phyloP scores from a whole-genome alignment of 495 filamentous ascomycete genomes.

The Trichoderma orchidacearum region DNA sequence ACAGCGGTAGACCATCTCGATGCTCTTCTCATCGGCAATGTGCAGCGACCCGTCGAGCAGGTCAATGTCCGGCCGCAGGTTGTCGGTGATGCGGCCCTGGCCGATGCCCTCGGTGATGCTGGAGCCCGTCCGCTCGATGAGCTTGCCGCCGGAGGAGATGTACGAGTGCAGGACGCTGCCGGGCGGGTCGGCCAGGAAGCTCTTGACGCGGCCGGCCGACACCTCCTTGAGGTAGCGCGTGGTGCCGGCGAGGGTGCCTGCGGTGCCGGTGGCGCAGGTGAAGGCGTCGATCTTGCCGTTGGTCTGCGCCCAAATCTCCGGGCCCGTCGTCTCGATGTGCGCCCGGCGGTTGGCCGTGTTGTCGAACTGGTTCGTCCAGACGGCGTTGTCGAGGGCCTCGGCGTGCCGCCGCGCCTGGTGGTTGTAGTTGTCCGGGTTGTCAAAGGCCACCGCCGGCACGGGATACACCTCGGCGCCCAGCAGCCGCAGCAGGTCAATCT shows the following conservation, averaged over 20 bases:
- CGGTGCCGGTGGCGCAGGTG: conserved; percentile 89
- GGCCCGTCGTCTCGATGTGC: conserved; percentile 92
- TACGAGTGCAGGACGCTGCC: conserved; percentile 87
- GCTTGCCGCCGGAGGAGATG: conserved; percentile 69
- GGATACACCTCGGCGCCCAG: conserved; percentile 95
- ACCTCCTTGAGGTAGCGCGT: conserved; percentile 82
- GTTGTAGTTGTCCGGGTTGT: conserved; percentile 95
- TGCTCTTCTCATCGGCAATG: conserved; percentile 83
- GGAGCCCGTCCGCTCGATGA: conserved; percentile 67
- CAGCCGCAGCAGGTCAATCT: conserved; percentile 83
- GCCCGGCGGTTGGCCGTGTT: conserved; percentile 88
- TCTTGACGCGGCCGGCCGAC: conserved; percentile 70
- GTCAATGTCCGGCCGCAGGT: conserved; percentile 72
- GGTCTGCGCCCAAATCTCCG: conserved; percentile 96
- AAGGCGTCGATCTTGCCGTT: conserved; percentile 80
- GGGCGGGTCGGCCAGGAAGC: conserved; percentile 85
- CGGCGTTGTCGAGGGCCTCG: conserved; percentile 71
- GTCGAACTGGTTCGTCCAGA: conserved; percentile 99
- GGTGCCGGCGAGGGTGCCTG: conserved; percentile 77
- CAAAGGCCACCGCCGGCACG: conserved; percentile 94
- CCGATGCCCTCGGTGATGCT: conserved; percentile 97
- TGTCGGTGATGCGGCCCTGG: conserved; percentile 92
- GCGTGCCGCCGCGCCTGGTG: conserved; percentile 87
- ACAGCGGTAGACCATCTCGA: conserved; percentile 96
- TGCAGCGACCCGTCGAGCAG: conserved; percentile 76